Percentiles rank a stretch among this genome's conserved stretches.
phyloP scores from a whole-genome alignment of 2,329 filamentous ascomycete species.

The Pseudocercospora fijiensis region DNA sequence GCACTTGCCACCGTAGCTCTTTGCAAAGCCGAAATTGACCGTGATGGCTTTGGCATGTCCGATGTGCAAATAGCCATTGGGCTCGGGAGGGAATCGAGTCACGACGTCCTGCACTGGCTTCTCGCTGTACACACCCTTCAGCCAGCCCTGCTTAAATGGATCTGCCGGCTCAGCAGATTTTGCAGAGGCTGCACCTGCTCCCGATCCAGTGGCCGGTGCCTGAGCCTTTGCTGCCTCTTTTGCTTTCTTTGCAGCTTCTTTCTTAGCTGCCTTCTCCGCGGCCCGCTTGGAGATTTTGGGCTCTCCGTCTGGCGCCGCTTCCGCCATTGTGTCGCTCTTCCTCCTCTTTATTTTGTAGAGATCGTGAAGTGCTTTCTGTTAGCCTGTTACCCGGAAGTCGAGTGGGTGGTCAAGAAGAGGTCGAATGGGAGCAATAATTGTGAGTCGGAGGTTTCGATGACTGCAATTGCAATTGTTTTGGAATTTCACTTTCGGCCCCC shows the following conservation, averaged over 20 bases:
- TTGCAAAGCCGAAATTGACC: slow-evolving; percentile 93
- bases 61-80: slow-evolving; percentile 91
- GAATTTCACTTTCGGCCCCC: background rate
- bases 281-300: slow-evolving; percentile 49
- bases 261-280: slow-evolving; percentile 52
- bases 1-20: slow-evolving; percentile 74
- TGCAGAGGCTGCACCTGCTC: slow-evolving; percentile 12
- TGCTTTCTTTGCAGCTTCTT: slow-evolving; percentile 48
- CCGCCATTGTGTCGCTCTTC: slow-evolving; percentile 30
- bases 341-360: too few species aligned
- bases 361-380: too few species aligned
- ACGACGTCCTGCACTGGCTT: slow-evolving; percentile 49
- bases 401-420: background rate
- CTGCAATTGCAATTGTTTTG: background rate
- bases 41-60: slow-evolving; percentile 95
- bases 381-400: background rate
- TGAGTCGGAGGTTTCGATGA: background rate
- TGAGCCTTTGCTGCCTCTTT: slow-evolving; percentile 44
- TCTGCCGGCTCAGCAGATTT: slow-evolving; percentile 44
- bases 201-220: slow-evolving; percentile 23
- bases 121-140: slow-evolving; percentile 52
- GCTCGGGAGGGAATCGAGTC: slow-evolving; percentile 57
- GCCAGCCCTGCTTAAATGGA: slow-evolving; percentile 52
- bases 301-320: slow-evolving; percentile 30
- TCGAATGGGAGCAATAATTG: background rate